Evolutionary conservation across 2,329 filamentous ascomycete species (phyloP), one percentile per base, ranked within the genome.

Genomic region (Cryphonectria parasitica): DNA sequence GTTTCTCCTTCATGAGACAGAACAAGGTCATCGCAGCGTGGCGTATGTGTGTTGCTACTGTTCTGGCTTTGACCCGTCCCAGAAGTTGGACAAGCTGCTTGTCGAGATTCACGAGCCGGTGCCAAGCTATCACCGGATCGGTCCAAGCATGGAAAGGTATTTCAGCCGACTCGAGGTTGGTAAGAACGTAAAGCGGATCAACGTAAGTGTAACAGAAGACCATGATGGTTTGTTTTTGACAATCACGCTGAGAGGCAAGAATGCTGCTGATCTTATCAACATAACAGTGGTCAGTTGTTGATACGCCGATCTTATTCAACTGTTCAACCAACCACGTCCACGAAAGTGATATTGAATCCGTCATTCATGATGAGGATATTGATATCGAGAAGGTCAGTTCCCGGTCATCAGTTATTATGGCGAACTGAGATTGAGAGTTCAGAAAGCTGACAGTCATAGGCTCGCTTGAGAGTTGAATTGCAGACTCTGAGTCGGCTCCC

Each of bases 21-120:
- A 78, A 0, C 74, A 78, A 1, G 81, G 83, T 1, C 85, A 87
- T 69, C 75, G 79, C 3, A 78, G 80, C 1, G 80, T 83, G 1
- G 86, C 86, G 0, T 87, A 86, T 54, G 72, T 86, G 34, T 86
- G 84, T 77, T 87, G 85, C 72, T 85, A 85, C 66, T 85, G 86
- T 0, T 79, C 83, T 0, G 87, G 86, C 0, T 88, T 88, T 64
- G 83, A 87, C 63, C 85, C 86, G 0, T 80, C 82, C 0, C 63
- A 76, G 2, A 88, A 88, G 76, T 77, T 89, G 39, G 86, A 85
- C 2, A 81, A 82, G 73, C 74, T 82, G 13, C 76, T 89, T 28
- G 77, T 76, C 60, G 84, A 86, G 31, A 85, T 88, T 15, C 87
- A 89, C 69, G 77, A 71, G 22, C 85, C 85, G 0, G 87, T 89